A percentile compares a stretch with the other conserved stretches of the same genome.
phyloP scores from a whole-genome alignment of 2,329 filamentous ascomycete genomes.

The Phaeomoniella chlamydospora region DNA sequence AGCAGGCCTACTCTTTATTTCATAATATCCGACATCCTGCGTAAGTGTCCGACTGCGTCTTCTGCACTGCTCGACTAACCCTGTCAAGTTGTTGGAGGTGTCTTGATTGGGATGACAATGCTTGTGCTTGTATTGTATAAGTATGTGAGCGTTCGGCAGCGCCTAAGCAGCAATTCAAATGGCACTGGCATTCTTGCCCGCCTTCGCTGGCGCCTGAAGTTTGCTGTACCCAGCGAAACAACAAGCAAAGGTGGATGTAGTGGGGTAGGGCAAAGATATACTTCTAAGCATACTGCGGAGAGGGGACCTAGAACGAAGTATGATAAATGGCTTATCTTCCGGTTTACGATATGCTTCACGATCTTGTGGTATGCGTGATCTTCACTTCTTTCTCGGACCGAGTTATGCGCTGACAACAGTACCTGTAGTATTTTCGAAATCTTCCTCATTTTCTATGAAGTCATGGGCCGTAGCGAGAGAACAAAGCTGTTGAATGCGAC shows the following conservation, averaged over 20 bases:
- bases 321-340: constrained; percentile 29
- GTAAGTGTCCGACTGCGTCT: background rate
- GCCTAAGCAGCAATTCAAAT: constrained; percentile 12
- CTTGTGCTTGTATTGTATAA: constrained; percentile 25
- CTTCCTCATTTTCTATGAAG: constrained; percentile 22
- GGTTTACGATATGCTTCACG: constrained; percentile 30
- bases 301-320: constrained; percentile 21
- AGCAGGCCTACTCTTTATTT: constrained; percentile 16
- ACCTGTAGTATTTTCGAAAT: constrained; percentile 19
- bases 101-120: constrained; percentile 20
- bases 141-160: constrained; percentile 24
- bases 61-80: background rate
- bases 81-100: constrained; percentile 22
- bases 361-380: constrained; percentile 14
- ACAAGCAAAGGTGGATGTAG: background rate
- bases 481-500: constrained; percentile 13
- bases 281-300: constrained; percentile 5
- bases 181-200: constrained; percentile 4
- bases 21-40: constrained; percentile 5
- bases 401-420: background rate
- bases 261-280: constrained; percentile 2
- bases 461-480: constrained; percentile 18
- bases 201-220: constrained; percentile 1
- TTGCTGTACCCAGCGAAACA: constrained; percentile 6
- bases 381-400: background rate